phyloP scores from a whole-genome alignment of 108 stramenopile species.

The Hondaea fermentalgiana region DNA sequence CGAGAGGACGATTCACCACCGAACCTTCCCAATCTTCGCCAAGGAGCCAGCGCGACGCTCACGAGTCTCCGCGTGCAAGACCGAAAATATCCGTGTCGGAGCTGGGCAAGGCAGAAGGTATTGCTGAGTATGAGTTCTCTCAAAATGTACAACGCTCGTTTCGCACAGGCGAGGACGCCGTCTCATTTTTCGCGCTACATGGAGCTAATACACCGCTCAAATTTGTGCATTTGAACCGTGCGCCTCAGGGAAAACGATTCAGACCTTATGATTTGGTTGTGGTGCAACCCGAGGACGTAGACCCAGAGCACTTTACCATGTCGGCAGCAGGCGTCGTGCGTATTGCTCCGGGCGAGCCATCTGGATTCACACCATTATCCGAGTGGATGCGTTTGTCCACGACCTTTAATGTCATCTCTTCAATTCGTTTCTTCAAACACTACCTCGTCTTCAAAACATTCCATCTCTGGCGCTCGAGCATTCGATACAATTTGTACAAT shows the following conservation, averaged over 20 bases:
- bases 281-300: slow-evolving; percentile 19
- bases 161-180: slow-evolving; percentile 45
- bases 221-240: slow-evolving; percentile 49
- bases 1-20: neutral
- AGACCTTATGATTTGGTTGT: slow-evolving; percentile 48
- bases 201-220: slow-evolving; percentile 46
- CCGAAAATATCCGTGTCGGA: neutral
- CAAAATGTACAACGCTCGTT: neutral
- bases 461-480: slow-evolving; percentile 41
- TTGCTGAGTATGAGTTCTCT: neutral
- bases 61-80: no score
- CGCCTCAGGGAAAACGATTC: slow-evolving; percentile 16
- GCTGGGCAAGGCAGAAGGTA: neutral
- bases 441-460: slow-evolving; percentile 41
- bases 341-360: slow-evolving; percentile 39
- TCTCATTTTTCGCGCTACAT: slow-evolving; percentile 52
- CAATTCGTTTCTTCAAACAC: slow-evolving; percentile 43
- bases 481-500: slow-evolving; percentile 38
- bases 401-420: slow-evolving; percentile 50
- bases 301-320: slow-evolving; percentile 51
- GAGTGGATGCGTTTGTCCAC: slow-evolving; percentile 54
- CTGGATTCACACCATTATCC: slow-evolving; percentile 48
- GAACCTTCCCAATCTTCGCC: no score
- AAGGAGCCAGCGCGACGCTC: no score
- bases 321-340: slow-evolving; percentile 49